These are phyloP conservation scores for Nannochloris sp. DNA, from an alignment of 139 green algal genomes.

Conservation along the genomic window DNA sequence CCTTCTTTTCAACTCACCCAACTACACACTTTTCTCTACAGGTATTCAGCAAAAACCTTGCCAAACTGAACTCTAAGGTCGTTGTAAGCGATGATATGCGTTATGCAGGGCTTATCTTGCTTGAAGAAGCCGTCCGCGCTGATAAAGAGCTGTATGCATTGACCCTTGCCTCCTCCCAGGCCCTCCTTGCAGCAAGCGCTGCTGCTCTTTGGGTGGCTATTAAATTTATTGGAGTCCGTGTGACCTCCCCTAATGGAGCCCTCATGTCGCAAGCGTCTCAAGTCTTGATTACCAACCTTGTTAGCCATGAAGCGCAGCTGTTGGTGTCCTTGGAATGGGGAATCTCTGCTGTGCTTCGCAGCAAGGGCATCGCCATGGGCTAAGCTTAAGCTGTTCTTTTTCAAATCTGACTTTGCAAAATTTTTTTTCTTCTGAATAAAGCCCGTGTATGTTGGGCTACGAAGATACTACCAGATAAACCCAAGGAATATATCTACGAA, in stretches of 20 bases:
- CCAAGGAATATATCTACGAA: no score
- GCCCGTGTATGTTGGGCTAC: no score
- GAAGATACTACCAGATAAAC: no score
- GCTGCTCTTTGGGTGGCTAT: constrained; percentile 2
- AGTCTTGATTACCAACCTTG: constrained; percentile 3
- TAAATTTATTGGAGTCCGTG: not conserved
- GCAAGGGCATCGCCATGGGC: not conserved
- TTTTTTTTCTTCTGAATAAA: constrained; percentile 9
- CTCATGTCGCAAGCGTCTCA: constrained; percentile 14
- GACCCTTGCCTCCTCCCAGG: not conserved
- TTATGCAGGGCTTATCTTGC: not conserved
- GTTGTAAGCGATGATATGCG: not conserved
- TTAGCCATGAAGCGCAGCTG: constrained; percentile 11
- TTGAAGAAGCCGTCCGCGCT: not conserved
- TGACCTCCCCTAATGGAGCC: constrained; percentile 9
- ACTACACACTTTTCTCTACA: no score
- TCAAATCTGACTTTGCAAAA: not conserved
- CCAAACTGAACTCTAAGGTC: not conserved
- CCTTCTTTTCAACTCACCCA: no score
- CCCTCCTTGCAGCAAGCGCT: not conserved
- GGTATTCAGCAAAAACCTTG: not conserved
- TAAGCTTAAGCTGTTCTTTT: not conserved
- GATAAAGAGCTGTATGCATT: not conserved
- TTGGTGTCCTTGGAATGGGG: constrained; percentile 13
- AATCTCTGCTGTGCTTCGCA: constrained; percentile 7